Percentiles rank a stretch among this genome's conserved stretches.
phyloP scores from a whole-genome alignment of 805 yeast species.

The Crinitomyces ghanaensis region DNA sequence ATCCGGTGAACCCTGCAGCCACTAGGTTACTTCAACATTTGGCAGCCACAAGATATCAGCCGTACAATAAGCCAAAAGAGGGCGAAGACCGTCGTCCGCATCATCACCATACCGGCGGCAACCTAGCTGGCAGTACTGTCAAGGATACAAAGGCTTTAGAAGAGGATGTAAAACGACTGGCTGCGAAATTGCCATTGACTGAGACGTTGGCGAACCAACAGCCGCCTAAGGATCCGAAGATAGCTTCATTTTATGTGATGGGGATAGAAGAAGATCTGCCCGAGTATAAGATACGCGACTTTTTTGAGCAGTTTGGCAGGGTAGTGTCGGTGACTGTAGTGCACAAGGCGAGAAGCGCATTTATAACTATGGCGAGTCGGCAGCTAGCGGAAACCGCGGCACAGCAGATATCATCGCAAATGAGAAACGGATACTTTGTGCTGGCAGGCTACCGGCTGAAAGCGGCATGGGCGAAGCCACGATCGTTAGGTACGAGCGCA shows the following conservation, averaged over 20 bases:
- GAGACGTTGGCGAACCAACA: background rate
- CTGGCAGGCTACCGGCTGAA: constrained; percentile 21
- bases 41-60: constrained; percentile 25
- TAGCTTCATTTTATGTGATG: constrained; percentile 59
- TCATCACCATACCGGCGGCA: constrained; percentile 6
- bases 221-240: constrained; percentile 11
- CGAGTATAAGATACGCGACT: constrained; percentile 45
- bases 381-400: constrained; percentile 38
- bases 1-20: constrained; percentile 32
- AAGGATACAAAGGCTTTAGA: constrained; percentile 10
- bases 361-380: constrained; percentile 40
- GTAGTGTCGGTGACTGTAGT: constrained; percentile 39
- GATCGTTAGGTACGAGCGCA: constrained; percentile 17
- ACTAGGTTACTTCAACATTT: constrained; percentile 41
- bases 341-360: constrained; percentile 55
- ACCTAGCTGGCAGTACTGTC: constrained; percentile 4
- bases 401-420: constrained; percentile 4
- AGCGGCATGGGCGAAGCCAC: constrained; percentile 23
- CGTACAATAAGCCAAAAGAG: no score
- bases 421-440: constrained; percentile 19
- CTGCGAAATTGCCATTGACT: constrained; percentile 45
- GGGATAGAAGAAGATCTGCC: constrained; percentile 62
- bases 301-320: constrained; percentile 36
- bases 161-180: constrained; percentile 39
- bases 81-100: no score